A percentile compares a stretch with the other conserved stretches of the same genome.
phyloP scores from a whole-genome alignment of 805 yeast genomes.

The Starmerella bombicola region DNA sequence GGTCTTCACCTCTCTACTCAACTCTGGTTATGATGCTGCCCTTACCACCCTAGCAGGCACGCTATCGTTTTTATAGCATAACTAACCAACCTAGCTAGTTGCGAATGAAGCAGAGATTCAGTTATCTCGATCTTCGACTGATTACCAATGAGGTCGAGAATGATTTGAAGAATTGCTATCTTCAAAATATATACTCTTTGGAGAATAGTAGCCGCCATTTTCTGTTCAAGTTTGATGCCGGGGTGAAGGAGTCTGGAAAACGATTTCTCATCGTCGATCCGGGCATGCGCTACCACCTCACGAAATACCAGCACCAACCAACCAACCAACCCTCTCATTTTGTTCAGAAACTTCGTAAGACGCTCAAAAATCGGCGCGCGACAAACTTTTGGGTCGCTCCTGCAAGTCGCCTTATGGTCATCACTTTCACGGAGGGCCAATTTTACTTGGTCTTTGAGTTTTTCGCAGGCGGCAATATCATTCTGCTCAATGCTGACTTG shows the following conservation, averaged over 20 bases:
- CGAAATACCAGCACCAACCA: slow-evolving; percentile 70
- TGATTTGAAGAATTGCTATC: slow-evolving; percentile 49
- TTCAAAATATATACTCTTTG: slow-evolving; percentile 76
- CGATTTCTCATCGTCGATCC: slow-evolving; percentile 66
- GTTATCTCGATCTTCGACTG: slow-evolving; percentile 68
- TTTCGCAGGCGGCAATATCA: slow-evolving; percentile 87
- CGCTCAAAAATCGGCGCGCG: slow-evolving; percentile 65
- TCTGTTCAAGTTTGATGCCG: slow-evolving; percentile 58
- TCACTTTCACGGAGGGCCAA: slow-evolving; percentile 75
- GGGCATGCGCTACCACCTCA: slow-evolving; percentile 67
- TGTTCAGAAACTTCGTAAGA: slow-evolving; percentile 75
- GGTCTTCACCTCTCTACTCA: too few relatives aligned
- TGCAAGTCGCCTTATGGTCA: slow-evolving; percentile 69
- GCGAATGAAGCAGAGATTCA: slow-evolving; percentile 67
- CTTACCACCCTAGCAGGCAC: too few relatives aligned
- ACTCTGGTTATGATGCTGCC: too few relatives aligned
- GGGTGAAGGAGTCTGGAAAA: slow-evolving; percentile 55
- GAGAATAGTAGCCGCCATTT: slow-evolving; percentile 60
- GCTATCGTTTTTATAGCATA: too few relatives aligned
- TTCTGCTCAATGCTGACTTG: slow-evolving; percentile 56
- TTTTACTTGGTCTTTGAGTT: slow-evolving; percentile 71
- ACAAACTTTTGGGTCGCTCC: slow-evolving; percentile 62
- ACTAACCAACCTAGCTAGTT: too few relatives aligned
- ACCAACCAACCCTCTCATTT: slow-evolving; percentile 76
- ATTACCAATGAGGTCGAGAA: slow-evolving; percentile 52